Evolutionary conservation across 306 rosid genomes (phyloP), one percentile per base, ranked within the genome.

Genomic region (Urtica urens): DNA sequence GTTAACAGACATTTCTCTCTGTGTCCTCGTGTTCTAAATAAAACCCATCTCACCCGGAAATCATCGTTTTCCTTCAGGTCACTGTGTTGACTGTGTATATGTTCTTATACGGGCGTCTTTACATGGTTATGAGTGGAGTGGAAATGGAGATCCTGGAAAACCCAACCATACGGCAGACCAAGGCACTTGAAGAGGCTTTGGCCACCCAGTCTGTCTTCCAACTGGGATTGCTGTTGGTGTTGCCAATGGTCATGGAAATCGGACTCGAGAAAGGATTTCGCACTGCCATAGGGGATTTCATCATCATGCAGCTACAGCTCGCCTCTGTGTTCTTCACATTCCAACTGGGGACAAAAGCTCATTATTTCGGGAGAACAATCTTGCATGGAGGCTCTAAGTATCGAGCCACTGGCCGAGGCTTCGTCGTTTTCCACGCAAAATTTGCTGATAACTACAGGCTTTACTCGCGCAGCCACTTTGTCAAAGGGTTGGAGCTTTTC

Each of bases 221-320:
- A 69, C 72, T 90, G 57, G 95, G 99, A 28, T 19, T 81, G 65
- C 74, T 90, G 56, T 69, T 90, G 46, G 87, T 85, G 19, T 59
- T 90, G 51, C 99, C 95, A 14, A 90, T 90, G 99, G 85, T 85
- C 60, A 90, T 90, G 95, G 99, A 90, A 82, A 90, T 80, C 54
- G 99, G 94, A 59, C 70, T 85, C 38, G 95, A 90, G 81, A 90
- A 90, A 78, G 99, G 99, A 53, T 90, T 90, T 53, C 95, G 95
- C 30, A 59, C 83, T 17, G 99, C 99, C 40, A 74, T 90, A 56
- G 99, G 92, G 9, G 95, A 90, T 73, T 73, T 90, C 47, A 61
- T 85, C 62, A 85, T 85, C 70, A 90, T 90, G 99, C 96, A 79
- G 74, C 83, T 90, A 63, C 95, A 90, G 67, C 82, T 85, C 41